A percentile compares a stretch with the other conserved stretches of the same genome.
Evolutionary conservation across 2,329 filamentous ascomycete species (phyloP).

Genomic region (Teratosphaeria gauchensis): DNA sequence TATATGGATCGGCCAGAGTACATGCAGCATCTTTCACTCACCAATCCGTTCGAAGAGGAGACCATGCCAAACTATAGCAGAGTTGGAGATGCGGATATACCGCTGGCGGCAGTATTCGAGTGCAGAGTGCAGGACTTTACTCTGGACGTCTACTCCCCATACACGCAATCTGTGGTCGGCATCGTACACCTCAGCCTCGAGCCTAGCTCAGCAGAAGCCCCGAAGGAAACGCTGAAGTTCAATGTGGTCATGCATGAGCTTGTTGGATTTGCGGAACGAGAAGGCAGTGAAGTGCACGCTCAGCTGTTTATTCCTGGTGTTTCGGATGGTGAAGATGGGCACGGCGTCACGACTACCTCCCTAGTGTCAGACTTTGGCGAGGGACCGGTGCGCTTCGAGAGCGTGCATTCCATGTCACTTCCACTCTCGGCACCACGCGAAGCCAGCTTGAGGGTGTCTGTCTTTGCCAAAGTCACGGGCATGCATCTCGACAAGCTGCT

Average conservation of each 20-base stretch:
- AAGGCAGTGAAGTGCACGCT: constrained; percentile 90
- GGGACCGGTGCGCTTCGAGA: constrained; percentile 84
- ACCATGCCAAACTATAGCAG: constrained; percentile 90
- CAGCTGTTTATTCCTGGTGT: constrained; percentile 92
- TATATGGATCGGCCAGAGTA: constrained; percentile 95
- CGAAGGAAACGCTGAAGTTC: constrained; percentile 88
- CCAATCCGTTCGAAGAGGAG: constrained; percentile 84
- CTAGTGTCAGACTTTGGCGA: constrained; percentile 94
- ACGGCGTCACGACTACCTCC: constrained; percentile 83
- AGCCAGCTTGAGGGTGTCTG: constrained; percentile 70
- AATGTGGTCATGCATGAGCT: constrained; percentile 98
- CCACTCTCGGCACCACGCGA: constrained; percentile 67
- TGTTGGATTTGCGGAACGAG: constrained; percentile 85
- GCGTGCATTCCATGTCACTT: constrained; percentile 95
- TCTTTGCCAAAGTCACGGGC: constrained; percentile 80
- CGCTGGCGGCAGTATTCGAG: constrained; percentile 85
- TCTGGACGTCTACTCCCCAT: constrained; percentile 82
- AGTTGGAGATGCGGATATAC: constrained; percentile 86
- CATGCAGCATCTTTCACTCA: constrained; percentile 80
- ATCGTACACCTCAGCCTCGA: constrained; percentile 86
- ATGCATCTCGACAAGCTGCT: constrained; percentile 96
- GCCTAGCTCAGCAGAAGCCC: constrained; percentile 84
- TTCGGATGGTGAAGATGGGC: constrained; percentile 60
- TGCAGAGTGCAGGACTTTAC: constrained; percentile 89
- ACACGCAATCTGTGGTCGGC: constrained; percentile 81